Evolutionary conservation across 2,329 filamentous ascomycete species (phyloP), one percentile per base, ranked within the genome.

Genomic region (Saccharata proteae): DNA sequence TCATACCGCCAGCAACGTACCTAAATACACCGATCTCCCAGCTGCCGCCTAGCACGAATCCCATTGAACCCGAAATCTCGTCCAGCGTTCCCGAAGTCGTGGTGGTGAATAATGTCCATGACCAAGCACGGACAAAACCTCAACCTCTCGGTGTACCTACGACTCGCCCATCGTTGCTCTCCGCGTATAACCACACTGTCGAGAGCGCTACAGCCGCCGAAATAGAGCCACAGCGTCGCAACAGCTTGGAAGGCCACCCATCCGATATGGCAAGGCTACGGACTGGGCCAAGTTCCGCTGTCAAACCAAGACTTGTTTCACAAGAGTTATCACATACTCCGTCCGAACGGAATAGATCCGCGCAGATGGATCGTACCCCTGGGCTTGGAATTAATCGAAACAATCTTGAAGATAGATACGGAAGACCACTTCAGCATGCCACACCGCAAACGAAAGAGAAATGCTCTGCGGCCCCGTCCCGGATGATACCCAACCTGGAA

Each of bases 261-360:
- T 22, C 29, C 23, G 48, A 53, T 24, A 67, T 67, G 63, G 62
- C 58, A 30, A 51, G 57, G 35, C 36, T 64, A 29, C 48, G 60
- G 26, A 48, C 51, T 4, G 59, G 55, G n/a, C 59, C 62, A 19
- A 52, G 51, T n/a, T 57, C 53, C 26, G 41, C 49, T n/a, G 50
- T 48, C 21, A 61, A 52, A 41, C 51, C 57, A 3, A 43, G 45
- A 36, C 45, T 58, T 11, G 32, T 56, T 22, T 29, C 52, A 21
- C 48, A 49, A 15, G 34, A 27, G 5, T 18, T 16, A 16, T 22
- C 18, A 11, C 17, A 16, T 15, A 23, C 21, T 19, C 25, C 23
- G 13, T 31, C 30, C 24, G 24, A 7, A 9, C 10, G 26, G 20
- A n/a, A 22, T 10, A 9, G 9, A 16, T 18, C 26, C 6, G n/a